Base-by-base conservation (phyloP, 805 yeast species). In the Citeromyces matritensis region DNA sequence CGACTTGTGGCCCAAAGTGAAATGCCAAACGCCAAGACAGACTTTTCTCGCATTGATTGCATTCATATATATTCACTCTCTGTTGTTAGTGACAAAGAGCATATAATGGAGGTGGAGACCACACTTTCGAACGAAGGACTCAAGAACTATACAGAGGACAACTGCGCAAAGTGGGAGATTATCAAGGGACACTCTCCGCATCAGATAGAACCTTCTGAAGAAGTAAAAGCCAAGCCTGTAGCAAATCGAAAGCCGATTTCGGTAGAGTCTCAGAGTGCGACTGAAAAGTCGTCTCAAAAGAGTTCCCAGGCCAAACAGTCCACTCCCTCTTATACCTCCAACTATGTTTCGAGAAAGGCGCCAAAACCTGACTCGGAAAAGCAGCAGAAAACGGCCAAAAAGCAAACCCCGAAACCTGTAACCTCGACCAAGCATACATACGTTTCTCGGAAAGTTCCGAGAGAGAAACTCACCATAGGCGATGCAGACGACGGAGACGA, bases 1-100 rank as follows among this genome's bases (percentile, higher is more conserved):
- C 27, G 25, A 15, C 17, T 33, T n/a, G 25, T 12, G 11, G n/a
- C 14, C 7, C 25, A 14, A 8, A 32, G 32, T 1, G 45, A 42
- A 7, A 35, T 57, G 15, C 43, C 39, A 2, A 49, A 48, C 3
- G 45, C 42, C 9, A 37, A 51, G 30, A 39, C 40, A 1, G 11
- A 17, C 3, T 61, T 63, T 35, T 55, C 45, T 4, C 30, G 37
- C 2, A 39, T 65, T 0, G 35, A 41, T 9, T 42, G 58, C 3
- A 45, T 63, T 6, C 64, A 55, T 30, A 53, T 65, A 0, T 39
- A 31, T 30, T 29, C 33, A 15, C 17, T 34, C 13, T 26, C 32
- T 23, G 24, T 14, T 6, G 21, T 23, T 8, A 17, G 19, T 13
- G 15, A 14, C 15, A 12, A 13, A 24, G 26, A 25, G 7, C 32